phyloP scores from a whole-genome alignment of 305 asterid species.

The Fraxinus greggii region DNA sequence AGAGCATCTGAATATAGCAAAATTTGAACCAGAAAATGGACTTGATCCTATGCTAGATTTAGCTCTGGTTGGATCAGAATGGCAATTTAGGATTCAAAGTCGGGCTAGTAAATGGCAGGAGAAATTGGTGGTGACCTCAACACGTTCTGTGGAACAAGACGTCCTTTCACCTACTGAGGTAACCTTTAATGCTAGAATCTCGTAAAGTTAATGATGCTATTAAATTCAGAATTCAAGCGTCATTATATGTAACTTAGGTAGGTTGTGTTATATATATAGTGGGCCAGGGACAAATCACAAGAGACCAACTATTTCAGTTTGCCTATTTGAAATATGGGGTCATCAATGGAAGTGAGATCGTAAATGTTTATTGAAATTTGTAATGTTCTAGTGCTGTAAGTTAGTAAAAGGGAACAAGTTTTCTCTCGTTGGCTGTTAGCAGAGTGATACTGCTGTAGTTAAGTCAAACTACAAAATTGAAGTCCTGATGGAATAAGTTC shows the following conservation, averaged over 20 bases:
- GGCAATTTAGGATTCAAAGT: conserved; percentile 98
- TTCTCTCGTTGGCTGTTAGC: neutral
- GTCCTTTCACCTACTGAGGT: conserved; percentile 96
- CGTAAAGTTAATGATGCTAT: conserved; percentile 8
- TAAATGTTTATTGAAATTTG: neutral
- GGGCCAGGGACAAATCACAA: neutral
- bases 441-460: neutral
- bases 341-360: neutral
- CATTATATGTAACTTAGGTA: neutral
- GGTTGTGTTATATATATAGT: neutral
- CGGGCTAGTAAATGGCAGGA: conserved; percentile 99
- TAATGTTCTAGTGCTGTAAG: neutral
- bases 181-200: conserved; percentile 23
- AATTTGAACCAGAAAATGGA: conserved; percentile 96
- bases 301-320: neutral
- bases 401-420: neutral
- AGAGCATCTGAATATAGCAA: conserved; percentile 92
- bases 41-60: conserved; percentile 91
- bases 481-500: neutral
- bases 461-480: neutral
- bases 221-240: neutral
- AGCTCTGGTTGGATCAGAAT: conserved; percentile 95
- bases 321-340: neutral
- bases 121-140: conserved; percentile 88
- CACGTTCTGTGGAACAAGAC: conserved; percentile 94